Conservation (phyloP, 495 filamentous ascomycete genomes). For the Annulohypoxylon stygium region DNA sequence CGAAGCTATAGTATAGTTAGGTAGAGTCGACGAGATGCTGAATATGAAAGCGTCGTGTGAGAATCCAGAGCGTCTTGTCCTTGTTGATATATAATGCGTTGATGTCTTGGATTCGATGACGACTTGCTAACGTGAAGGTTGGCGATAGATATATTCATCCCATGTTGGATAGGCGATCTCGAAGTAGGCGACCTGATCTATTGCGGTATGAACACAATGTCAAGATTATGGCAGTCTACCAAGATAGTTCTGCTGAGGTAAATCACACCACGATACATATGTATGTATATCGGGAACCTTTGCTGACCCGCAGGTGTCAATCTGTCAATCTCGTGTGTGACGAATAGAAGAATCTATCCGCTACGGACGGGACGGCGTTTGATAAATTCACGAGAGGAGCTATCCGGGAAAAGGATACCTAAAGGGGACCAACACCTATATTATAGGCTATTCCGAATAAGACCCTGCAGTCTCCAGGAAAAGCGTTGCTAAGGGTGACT, state of each 20-base stretch:
- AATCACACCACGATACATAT: conserved; percentile 14
- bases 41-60: neutral
- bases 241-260: conserved; percentile 12
- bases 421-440: conserved; percentile 19
- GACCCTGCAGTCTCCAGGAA: conserved; percentile 27
- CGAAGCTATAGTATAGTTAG: neutral
- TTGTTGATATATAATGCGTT: conserved; percentile 18
- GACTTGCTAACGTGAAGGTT: conserved; percentile 7
- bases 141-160: conserved; percentile 23
- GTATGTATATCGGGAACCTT: conserved; percentile 14
- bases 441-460: conserved; percentile 38
- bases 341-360: conserved; percentile 26
- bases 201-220: conserved; percentile 24
- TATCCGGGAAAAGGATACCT: conserved; percentile 15
- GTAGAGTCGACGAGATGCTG: conserved; percentile 1
- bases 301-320: conserved; percentile 32
- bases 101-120: conserved; percentile 2
- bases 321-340: conserved; percentile 23
- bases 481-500: conserved; percentile 11
- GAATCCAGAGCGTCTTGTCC: neutral
- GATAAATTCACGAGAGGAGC: conserved; percentile 32
- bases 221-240: conserved; percentile 15
- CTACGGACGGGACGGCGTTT: conserved; percentile 22
- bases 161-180: conserved; percentile 18
- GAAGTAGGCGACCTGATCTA: conserved; percentile 32